phyloP scores from a whole-genome alignment of 2,329 filamentous ascomycete species.

The Cryphonectria naterciae region DNA sequence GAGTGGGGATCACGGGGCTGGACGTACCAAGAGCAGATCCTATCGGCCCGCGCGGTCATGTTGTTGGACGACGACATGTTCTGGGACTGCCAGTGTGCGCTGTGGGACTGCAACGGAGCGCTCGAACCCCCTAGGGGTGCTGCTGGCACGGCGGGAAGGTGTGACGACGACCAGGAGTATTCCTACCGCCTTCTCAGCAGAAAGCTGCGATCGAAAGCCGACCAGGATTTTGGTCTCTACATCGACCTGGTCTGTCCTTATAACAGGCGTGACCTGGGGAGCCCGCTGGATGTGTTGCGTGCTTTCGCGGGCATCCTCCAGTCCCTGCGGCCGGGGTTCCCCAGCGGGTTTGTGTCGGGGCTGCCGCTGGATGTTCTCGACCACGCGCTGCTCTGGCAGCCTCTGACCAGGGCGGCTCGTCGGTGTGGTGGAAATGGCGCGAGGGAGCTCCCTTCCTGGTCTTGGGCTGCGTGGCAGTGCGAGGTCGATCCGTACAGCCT shows the following conservation, averaged over 20 bases:
- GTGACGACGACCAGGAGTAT: background rate
- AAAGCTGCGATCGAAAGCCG: background rate
- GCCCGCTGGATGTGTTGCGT: background rate
- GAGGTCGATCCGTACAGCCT: slow-evolving; percentile 12
- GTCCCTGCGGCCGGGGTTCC: background rate
- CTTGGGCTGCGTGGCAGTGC: slow-evolving; percentile 14
- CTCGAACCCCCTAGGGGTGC: no score
- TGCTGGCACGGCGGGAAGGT: background rate
- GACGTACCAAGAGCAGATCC: slow-evolving; percentile 14
- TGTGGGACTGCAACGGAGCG: background rate
- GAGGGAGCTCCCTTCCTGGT: slow-evolving; percentile 6
- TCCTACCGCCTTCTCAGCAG: background rate
- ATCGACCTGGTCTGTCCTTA: slow-evolving; percentile 17
- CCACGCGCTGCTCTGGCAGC: slow-evolving; percentile 13
- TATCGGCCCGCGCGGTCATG: slow-evolving; percentile 8
- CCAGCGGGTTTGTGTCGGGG: background rate
- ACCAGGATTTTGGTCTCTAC: slow-evolving; percentile 3
- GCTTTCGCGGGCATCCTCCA: slow-evolving; percentile 10
- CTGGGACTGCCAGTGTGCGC: slow-evolving; percentile 13
- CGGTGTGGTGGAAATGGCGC: background rate
- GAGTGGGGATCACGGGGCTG: slow-evolving; percentile 6
- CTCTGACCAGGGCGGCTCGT: background rate
- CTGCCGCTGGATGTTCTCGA: background rate
- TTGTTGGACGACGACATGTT: slow-evolving; percentile 8
- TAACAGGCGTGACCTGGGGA: slow-evolving; percentile 3